Conservation (phyloP, 257 asterid genomes). For the Linderniella brevidens region DNA sequence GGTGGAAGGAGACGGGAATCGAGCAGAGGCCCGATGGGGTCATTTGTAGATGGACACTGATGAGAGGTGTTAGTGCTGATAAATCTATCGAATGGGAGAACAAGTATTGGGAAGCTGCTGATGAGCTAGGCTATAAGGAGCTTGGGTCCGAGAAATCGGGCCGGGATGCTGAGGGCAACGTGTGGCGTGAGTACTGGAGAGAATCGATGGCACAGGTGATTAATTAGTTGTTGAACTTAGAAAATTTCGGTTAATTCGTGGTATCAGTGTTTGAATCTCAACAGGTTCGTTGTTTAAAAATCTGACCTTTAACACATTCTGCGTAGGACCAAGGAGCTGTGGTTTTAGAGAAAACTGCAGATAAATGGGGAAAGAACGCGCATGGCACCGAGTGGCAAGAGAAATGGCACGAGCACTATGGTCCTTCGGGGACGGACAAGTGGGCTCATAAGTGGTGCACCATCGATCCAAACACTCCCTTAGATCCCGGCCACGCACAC, state of each 20-base stretch:
- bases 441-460: slow-evolving; percentile 99
- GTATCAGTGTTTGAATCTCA: no score
- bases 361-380: slow-evolving; percentile 84
- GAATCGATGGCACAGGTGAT: slow-evolving; percentile 80
- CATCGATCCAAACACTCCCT: slow-evolving; percentile 65
- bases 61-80: slow-evolving; percentile 65
- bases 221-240: neutral
- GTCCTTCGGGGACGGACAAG: slow-evolving; percentile 69
- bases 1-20: slow-evolving; percentile 96
- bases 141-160: slow-evolving; percentile 99
- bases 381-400: slow-evolving; percentile 97
- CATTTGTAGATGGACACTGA: slow-evolving; percentile 71
- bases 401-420: slow-evolving; percentile 91
- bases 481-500: slow-evolving; percentile 88
- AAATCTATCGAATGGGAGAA: slow-evolving; percentile 76
- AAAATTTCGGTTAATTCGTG: neutral
- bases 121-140: slow-evolving; percentile 80
- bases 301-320: neutral
- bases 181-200: slow-evolving; percentile 91
- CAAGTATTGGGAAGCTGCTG: slow-evolving; percentile 97
- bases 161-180: slow-evolving; percentile 77
- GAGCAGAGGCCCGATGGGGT: slow-evolving; percentile 80
- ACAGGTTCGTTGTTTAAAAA: neutral
- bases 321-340: slow-evolving; percentile 53
- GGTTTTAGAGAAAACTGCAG: slow-evolving; percentile 87